Conservation (phyloP, 805 yeast species). For the Ogataea populi-albae region DNA sequence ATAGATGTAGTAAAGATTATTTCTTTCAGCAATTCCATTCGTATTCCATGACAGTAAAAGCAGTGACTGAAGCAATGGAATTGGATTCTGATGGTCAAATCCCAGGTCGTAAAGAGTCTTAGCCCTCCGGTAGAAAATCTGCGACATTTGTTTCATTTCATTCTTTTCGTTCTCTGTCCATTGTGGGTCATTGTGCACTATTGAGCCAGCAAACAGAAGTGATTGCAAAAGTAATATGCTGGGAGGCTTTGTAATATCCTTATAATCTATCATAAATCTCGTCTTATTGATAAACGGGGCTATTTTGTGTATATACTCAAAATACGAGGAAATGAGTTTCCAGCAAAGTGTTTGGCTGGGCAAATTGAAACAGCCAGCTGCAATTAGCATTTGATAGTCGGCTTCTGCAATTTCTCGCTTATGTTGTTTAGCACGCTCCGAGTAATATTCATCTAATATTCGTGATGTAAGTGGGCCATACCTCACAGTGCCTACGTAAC, state of each 20-base stretch:
- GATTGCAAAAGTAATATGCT: slow-evolving; percentile 59
- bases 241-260: slow-evolving; percentile 57
- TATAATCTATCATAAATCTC: slow-evolving; percentile 56
- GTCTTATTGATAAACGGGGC: slow-evolving; percentile 66
- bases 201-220: slow-evolving; percentile 61
- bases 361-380: slow-evolving; percentile 66
- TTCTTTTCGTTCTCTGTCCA: slow-evolving; percentile 47
- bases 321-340: slow-evolving; percentile 58
- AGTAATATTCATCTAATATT: slow-evolving; percentile 11
- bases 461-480: slow-evolving; percentile 10
- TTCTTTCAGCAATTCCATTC: slow-evolving; percentile 63
- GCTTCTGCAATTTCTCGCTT: slow-evolving; percentile 30
- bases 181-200: slow-evolving; percentile 52
- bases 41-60: slow-evolving; percentile 67
- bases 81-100: slow-evolving; percentile 62
- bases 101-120: slow-evolving; percentile 66
- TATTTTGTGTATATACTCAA: slow-evolving; percentile 60
- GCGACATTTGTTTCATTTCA: slow-evolving; percentile 40
- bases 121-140: slow-evolving; percentile 35
- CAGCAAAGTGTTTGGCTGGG: slow-evolving; percentile 60
- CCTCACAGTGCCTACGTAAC: slow-evolving; percentile 27
- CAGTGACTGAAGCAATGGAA: slow-evolving; percentile 55
- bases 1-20: slow-evolving; percentile 68
- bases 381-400: slow-evolving; percentile 61
- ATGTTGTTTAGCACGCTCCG: slow-evolving; percentile 4